These are phyloP conservation scores for Populus tremula DNA, from an alignment of 345 rosid genomes.

Conservation along the genomic window DNA sequence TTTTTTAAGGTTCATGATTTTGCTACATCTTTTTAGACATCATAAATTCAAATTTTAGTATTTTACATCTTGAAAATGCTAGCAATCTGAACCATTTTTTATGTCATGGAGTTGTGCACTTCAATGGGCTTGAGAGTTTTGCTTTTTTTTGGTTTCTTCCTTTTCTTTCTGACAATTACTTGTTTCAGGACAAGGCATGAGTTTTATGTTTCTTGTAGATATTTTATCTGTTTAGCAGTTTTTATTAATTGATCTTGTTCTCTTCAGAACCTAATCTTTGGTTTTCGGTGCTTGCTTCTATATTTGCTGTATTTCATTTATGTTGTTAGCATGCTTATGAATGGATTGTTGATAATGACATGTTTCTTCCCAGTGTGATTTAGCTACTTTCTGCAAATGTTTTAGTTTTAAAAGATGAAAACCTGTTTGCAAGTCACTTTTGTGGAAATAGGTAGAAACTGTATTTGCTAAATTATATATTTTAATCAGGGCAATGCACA, in stretches of 20 bases:
- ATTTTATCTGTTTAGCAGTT: neutral
- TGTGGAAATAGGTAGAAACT: neutral
- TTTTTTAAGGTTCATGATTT: neutral
- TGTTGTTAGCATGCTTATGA: neutral
- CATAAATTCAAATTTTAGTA: neutral
- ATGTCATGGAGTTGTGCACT: neutral
- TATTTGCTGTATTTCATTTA: neutral
- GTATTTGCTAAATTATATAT: conserved; percentile 17
- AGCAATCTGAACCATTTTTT: neutral
- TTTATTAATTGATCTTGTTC: neutral
- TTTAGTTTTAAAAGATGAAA: neutral
- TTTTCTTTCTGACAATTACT: neutral
- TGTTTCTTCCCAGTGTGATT: neutral
- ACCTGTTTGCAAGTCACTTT: neutral
- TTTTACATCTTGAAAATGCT: neutral
- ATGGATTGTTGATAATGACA: neutral
- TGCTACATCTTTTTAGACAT: neutral
- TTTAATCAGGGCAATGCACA: conserved; percentile 86
- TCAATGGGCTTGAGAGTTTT: neutral
- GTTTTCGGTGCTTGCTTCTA: neutral
- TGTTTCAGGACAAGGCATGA: neutral
- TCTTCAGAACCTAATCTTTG: neutral
- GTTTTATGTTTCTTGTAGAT: neutral
- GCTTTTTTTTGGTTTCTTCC: neutral
- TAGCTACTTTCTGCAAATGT: neutral